phyloP scores from a whole-genome alignment of 2,329 filamentous ascomycete genomes.

The Microsporum ferrugineum region DNA sequence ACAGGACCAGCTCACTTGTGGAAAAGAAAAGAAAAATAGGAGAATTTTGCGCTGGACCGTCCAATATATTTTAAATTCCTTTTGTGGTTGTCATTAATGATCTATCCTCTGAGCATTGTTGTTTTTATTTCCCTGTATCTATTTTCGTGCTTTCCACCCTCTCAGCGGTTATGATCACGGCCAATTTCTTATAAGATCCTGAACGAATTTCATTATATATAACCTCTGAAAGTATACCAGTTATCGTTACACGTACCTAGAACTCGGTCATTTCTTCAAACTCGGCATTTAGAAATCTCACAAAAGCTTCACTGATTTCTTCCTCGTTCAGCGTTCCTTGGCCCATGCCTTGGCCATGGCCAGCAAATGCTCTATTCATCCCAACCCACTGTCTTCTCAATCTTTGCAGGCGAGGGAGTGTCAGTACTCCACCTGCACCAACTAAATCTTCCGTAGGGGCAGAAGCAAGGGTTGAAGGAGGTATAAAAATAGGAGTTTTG shows the following conservation, averaged over 20 bases:
- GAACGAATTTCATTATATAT: not conserved
- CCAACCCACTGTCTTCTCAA: conserved; percentile 37
- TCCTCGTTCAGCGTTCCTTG: conserved; percentile 24
- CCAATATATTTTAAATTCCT: not conserved
- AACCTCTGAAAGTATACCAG: not conserved
- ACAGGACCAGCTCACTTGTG: not conserved
- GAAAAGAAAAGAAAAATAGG: not conserved
- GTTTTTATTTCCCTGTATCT: not conserved
- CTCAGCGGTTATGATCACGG: not conserved
- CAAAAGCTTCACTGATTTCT: conserved; percentile 35
- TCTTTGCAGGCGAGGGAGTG: conserved; percentile 34
- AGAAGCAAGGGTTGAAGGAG: conserved; percentile 26
- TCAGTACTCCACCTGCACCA: conserved; percentile 31
- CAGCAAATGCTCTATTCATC: conserved; percentile 33
- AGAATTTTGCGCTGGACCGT: not conserved
- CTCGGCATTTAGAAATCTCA: conserved; percentile 36
- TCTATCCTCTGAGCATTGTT: not conserved
- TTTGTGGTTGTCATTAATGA: not conserved
- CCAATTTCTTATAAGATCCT: not conserved
- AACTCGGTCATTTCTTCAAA: conserved; percentile 22
- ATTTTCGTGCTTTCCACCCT: not conserved
- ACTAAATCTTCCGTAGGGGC: conserved; percentile 34
- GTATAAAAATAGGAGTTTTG: conserved; percentile 25
- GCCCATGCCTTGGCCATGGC: conserved; percentile 26
- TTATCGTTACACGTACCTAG: not conserved